Base-by-base conservation (phyloP, 2,329 filamentous ascomycete genomes). In the Hypoxylon sp. region DNA sequence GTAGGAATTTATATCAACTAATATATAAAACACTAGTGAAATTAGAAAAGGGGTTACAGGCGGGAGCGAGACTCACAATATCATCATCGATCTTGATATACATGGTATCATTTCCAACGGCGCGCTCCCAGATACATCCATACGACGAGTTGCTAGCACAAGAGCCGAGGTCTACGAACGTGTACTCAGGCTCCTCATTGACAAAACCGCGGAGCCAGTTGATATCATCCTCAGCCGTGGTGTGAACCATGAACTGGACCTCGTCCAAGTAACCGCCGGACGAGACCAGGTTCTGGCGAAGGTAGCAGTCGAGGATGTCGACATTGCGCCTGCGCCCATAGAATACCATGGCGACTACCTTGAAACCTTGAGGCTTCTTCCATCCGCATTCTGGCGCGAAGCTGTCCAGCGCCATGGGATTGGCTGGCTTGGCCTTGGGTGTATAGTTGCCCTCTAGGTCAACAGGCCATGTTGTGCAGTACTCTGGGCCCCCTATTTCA, bases 11-110 rank as follows among this genome's bases (percentile, higher is more conserved):
- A n/a, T 42, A 14, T 17, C 10, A 13, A n/a, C 5, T 49, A 7
- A 4, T 7, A 44, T 22, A 31, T n/a, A 42, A 37, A 14, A 46
- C 11, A 44, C 8, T 22, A 17, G 35, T 6, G 7, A 20, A 40
- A 14, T 6, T 22, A 37, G 31, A 25, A n/a, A 40, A 31, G 20
- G 44, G n/a, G 14, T n/a, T n/a, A 14, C 37, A n/a, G 11, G 14
- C 31, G 22, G 25, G 46, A 68, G 61, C 20, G 31, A 20, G 6
- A 71, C 80, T 77, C 67, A 82, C 81, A 65, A 76, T 81, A 63
- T 85, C 81, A 61, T 85, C 82, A 71, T 85, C 81, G 33, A 84
- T 79, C 64, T 77, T 79, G 57, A 84, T 75, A 53, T 84, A 84
- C 7, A 82, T 80, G 8, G 77, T 77, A 30, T 76, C 72, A 17